These are phyloP conservation scores for Tubosaeta brunneosetosa DNA, from an alignment of 768 basidiomycete species.

Conservation along the genomic window DNA sequence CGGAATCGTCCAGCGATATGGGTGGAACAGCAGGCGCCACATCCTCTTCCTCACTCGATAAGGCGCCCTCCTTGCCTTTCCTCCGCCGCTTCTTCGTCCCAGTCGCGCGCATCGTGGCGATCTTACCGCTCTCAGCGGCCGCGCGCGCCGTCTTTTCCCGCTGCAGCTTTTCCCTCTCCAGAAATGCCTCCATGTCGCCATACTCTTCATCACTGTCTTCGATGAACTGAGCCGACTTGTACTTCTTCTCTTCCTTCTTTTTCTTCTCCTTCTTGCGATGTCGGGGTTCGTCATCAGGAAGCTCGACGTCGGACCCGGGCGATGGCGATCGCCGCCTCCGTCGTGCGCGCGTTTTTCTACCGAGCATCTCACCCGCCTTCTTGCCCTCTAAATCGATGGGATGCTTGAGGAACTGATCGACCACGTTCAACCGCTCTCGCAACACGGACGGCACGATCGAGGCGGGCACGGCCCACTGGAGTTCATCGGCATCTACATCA, in stretches of 20 bases:
- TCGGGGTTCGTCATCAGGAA: conserved; percentile 32
- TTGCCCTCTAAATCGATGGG: conserved; percentile 82
- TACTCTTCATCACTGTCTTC: conserved; percentile 86
- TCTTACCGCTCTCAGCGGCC: conserved; percentile 40
- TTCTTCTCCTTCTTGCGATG: conserved; percentile 44
- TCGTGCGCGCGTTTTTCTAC: conserved; percentile 53
- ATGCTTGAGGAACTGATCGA: conserved; percentile 75
- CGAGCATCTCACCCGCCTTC: conserved; percentile 66
- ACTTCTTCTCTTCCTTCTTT: conserved; percentile 64
- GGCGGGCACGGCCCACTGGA: conserved; percentile 83
- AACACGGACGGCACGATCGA: conserved; percentile 64
- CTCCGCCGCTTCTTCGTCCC: conserved; percentile 59
- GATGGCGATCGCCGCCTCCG: conserved; percentile 48
- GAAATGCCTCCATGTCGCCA: conserved; percentile 77
- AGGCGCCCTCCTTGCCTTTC: conserved; percentile 42
- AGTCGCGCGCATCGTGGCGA: conserved; percentile 40
- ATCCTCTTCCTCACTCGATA: conserved; percentile 34
- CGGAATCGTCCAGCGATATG: conserved; percentile 17
- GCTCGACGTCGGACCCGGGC: conserved; percentile 40
- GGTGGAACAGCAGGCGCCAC: conserved; percentile 9
- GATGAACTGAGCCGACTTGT: conserved; percentile 89
- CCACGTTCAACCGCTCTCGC: conserved; percentile 63
- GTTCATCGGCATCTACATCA: conserved; percentile 55
- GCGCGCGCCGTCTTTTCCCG: conserved; percentile 49
- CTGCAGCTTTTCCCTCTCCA: conserved; percentile 63